A percentile compares a stretch with the other conserved stretches of the same genome.
Evolutionary conservation across 164 flowering plant species (phyloP).

Genomic region (Nelumbo lutea): DNA sequence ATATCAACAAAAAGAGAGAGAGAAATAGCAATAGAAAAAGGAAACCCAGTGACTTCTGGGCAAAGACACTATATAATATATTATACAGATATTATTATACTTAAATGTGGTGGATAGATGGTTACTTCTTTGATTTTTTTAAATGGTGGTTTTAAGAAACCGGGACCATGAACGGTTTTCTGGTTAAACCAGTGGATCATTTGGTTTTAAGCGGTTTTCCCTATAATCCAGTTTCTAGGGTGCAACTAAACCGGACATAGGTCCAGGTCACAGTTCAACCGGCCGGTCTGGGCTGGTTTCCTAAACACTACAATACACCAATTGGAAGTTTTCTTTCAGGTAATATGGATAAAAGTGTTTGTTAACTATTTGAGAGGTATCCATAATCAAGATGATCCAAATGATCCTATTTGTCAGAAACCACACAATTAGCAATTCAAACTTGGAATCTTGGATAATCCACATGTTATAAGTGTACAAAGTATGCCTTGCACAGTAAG

Average conservation of each 20-base stretch:
- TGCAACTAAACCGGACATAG: too few species aligned
- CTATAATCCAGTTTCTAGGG: too few species aligned
- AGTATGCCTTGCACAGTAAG: slow-evolving; percentile 1
- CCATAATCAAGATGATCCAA: background rate
- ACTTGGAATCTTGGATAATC: background rate
- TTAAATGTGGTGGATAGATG: too few species aligned
- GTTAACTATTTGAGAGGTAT: too few species aligned
- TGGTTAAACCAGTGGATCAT: too few species aligned
- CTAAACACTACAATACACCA: background rate
- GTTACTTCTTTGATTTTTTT: too few species aligned
- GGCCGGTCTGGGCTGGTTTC: too few species aligned
- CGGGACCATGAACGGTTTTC: too few species aligned
- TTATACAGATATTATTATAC: too few species aligned
- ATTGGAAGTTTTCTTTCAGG: background rate
- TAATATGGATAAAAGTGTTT: background rate
- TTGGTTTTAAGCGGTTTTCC: too few species aligned
- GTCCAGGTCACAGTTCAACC: too few species aligned
- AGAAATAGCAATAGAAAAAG: slow-evolving; percentile 2
- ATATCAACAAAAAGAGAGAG: slow-evolving; percentile 5
- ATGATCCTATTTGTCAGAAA: background rate
- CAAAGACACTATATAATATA: background rate
- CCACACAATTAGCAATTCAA: slow-evolving; percentile 3
- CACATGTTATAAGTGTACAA: background rate
- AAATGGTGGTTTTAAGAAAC: too few species aligned
- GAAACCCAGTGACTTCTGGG: background rate